Evolutionary conservation across 2,329 filamentous ascomycete species (phyloP), one percentile per base, ranked within the genome.

Genomic region (Xylaria sp.): DNA sequence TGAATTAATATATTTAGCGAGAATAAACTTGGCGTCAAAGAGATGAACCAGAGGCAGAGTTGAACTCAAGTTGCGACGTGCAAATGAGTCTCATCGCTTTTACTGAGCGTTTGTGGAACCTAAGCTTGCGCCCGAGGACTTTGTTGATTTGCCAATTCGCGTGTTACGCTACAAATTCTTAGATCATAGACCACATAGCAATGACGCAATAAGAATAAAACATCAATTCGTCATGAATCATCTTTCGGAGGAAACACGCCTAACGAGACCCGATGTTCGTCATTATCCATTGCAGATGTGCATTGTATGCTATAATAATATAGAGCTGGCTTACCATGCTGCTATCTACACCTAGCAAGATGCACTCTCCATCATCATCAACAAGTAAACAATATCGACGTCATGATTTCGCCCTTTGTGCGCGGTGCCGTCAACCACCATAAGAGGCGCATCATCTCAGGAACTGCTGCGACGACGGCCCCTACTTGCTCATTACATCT

Each of bases 361-460:
- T 60, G 27, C 23, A 18, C 25, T 16, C 37, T 23, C 29, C 37
- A 54, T 47, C 57, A 18, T 55, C 48, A 60, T 54, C n/a, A 47
- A 18, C 50, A 66, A 59, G 18, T n/a, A 66, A 70, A 66, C 67
- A 71, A 51, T 35, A 35, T 51, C 65, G 66, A 73, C 72, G 72
- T 72, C 72, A 76, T 76, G 73, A 75, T 70, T 51, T 74, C 72
- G 55, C 71, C 71, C 16, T 42, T 68, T 13, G 21, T 59, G 29
- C 54, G 65, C 37, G 67, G 71, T 61, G 48, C 57, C 16, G 54
- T 67, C 58, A 69, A 59, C 61, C 65, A 69, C 60, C 68, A 71
- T 70, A 74, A 69, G 63, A 72, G 37, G 40, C 55, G 54, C 54
- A 58, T 67, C 42, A 18, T 68, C 27, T 58, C 59, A 9, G 65